Conservation (phyloP, 345 rosid species). For the Erodium maritimum region DNA sequence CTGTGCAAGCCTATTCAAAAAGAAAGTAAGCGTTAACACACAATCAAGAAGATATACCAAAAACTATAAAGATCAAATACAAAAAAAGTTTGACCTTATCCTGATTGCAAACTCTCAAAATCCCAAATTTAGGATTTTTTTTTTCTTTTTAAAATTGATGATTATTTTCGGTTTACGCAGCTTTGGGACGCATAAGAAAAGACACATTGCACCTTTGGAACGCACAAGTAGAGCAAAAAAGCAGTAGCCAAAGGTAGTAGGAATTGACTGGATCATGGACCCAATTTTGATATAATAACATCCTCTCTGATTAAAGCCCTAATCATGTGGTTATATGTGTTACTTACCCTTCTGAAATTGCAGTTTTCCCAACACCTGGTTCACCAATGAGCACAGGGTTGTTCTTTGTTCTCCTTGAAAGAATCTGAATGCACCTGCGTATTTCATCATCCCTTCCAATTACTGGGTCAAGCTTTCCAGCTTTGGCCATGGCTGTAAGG, state of each 20-base stretch:
- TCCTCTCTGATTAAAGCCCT: not conserved
- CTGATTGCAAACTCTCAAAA: not conserved
- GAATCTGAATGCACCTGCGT: slow-evolving; percentile 95
- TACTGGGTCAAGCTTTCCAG: slow-evolving; percentile 96
- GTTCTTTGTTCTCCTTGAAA: slow-evolving; percentile 96
- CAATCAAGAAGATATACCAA: too few species aligned
- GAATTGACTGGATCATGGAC: not conserved
- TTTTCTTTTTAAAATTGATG: too few species aligned
- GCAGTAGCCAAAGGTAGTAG: not conserved
- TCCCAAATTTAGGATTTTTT: too few species aligned
- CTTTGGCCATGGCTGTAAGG: slow-evolving; percentile 90
- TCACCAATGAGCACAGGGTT: slow-evolving; percentile 97
- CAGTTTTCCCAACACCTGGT: slow-evolving; percentile 99
- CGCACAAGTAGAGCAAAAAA: not conserved
- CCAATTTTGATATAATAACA: not conserved
- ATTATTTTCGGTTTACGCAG: too few species aligned
- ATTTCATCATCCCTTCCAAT: slow-evolving; percentile 99
- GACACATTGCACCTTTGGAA: not conserved
- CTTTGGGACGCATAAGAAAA: too few species aligned
- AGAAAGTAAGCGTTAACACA: not conserved
- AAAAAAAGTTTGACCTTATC: not conserved
- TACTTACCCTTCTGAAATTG: slow-evolving; percentile 92
- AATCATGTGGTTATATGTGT: not conserved
- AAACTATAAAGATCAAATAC: too few species aligned
- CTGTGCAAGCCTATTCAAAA: slow-evolving; percentile 75